Conservation (phyloP, 768 basidiomycete genomes). For the Boletus edulis region DNA sequence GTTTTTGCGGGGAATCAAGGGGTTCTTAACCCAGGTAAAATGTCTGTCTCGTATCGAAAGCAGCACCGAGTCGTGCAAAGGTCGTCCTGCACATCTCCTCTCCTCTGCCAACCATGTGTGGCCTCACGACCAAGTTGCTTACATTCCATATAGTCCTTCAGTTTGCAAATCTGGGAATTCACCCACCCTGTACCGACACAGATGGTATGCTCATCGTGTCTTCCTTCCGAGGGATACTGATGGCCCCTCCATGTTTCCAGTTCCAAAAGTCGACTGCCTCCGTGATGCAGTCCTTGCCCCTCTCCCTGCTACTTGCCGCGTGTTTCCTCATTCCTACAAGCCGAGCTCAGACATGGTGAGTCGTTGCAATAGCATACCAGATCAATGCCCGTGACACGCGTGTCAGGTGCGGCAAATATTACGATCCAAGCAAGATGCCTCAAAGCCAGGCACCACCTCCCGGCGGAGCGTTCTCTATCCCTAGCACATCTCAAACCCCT, state of each 20-base stretch:
- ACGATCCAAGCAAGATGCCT: slow-evolving; percentile 41
- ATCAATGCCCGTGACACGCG: background rate
- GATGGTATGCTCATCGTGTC: slow-evolving; percentile 3
- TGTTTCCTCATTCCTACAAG: slow-evolving; percentile 13
- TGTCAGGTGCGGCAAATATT: slow-evolving; percentile 49
- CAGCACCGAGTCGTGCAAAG: background rate
- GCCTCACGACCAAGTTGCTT: background rate
- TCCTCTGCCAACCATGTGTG: background rate
- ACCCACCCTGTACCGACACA: background rate
- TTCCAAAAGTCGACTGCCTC: background rate
- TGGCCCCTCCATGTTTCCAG: background rate
- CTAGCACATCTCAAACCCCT: slow-evolving; percentile 36
- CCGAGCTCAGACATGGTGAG: slow-evolving; percentile 30
- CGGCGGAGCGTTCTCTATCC: slow-evolving; percentile 46
- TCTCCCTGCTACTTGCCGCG: slow-evolving; percentile 12
- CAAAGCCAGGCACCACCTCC: slow-evolving; percentile 38
- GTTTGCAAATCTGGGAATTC: background rate
- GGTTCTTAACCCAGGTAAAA: slow-evolving; percentile 9
- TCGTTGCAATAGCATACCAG: background rate
- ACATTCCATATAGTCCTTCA: slow-evolving; percentile 1
- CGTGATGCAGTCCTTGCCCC: slow-evolving; percentile 6
- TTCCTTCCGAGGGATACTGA: background rate
- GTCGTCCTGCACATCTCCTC: background rate
- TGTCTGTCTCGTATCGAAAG: background rate
- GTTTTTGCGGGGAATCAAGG: background rate